phyloP scores from a whole-genome alignment of 768 basidiomycete genomes.

The Suillus subalutaceus region DNA sequence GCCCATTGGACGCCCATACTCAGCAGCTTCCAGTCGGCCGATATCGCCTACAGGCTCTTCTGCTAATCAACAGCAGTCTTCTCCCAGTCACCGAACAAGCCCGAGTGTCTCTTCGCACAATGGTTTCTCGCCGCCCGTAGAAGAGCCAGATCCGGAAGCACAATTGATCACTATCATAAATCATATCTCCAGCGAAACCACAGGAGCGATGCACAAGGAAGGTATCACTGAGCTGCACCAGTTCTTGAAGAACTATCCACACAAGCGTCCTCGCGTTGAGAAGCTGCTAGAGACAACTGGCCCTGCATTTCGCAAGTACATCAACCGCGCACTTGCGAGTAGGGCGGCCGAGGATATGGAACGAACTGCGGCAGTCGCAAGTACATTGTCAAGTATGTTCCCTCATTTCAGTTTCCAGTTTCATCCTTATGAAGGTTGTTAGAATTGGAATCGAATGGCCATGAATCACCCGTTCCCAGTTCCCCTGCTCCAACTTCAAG shows the following conservation, averaged over 20 bases:
- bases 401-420: slow-evolving; percentile 5
- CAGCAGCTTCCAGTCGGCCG: slow-evolving; percentile 68
- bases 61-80: slow-evolving; percentile 52
- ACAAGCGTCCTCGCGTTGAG: slow-evolving; percentile 80
- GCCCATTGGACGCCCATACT: slow-evolving; percentile 48
- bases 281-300: slow-evolving; percentile 89
- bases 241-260: slow-evolving; percentile 89
- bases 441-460: slow-evolving; percentile 68
- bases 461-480: slow-evolving; percentile 31
- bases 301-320: slow-evolving; percentile 89
- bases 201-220: slow-evolving; percentile 88
- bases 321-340: slow-evolving; percentile 83
- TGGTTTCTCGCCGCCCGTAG: slow-evolving; percentile 54
- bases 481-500: slow-evolving; percentile 33
- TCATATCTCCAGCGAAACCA: slow-evolving; percentile 87
- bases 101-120: slow-evolving; percentile 67
- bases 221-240: slow-evolving; percentile 94
- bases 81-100: slow-evolving; percentile 68
- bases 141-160: slow-evolving; percentile 87
- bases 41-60: slow-evolving; percentile 74
- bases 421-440: slow-evolving; percentile 17
- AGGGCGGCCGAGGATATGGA: slow-evolving; percentile 88
- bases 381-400: slow-evolving; percentile 71
- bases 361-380: slow-evolving; percentile 77
- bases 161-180: slow-evolving; percentile 82